These are phyloP conservation scores for Candida sp. DNA, from an alignment of 1,139 yeast genomes.

Conservation along the genomic window DNA sequence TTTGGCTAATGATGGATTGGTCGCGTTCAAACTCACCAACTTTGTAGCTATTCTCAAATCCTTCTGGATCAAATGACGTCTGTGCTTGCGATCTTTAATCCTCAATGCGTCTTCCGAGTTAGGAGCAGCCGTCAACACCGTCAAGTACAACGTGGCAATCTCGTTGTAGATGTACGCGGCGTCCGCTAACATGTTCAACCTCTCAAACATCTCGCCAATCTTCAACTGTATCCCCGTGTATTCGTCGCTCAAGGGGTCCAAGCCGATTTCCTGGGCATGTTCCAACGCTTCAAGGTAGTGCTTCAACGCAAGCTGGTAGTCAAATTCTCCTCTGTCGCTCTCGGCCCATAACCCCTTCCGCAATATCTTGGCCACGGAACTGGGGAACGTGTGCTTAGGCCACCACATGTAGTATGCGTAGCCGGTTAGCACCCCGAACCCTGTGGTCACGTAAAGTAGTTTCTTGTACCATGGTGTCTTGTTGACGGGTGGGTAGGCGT, in stretches of 20 bases:
- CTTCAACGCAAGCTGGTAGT: conserved; percentile 67
- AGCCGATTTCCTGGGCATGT: conserved; percentile 41
- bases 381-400: conserved; percentile 62
- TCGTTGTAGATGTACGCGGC: conserved; percentile 73
- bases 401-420: conserved; percentile 57
- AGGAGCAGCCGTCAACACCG: conserved; percentile 49
- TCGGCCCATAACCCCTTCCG: conserved; percentile 88
- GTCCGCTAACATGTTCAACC: conserved; percentile 60
- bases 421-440: conserved; percentile 33
- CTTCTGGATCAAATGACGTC: conserved; percentile 70
- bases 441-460: conserved; percentile 26
- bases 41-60: conserved; percentile 74
- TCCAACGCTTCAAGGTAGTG: conserved; percentile 64
- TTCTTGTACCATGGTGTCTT: conserved; percentile 21
- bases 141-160: conserved; percentile 63
- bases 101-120: conserved; percentile 23
- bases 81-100: conserved; percentile 27
- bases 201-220: conserved; percentile 85
- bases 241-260: conserved; percentile 53
- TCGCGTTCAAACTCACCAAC: conserved; percentile 59
- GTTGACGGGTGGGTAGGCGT: conserved; percentile 14
- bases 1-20: conserved; percentile 56
- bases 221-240: conserved; percentile 85
- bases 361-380: conserved; percentile 66
- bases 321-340: conserved; percentile 67